These are phyloP conservation scores for Adansonia digitata DNA, from an alignment of 345 rosid genomes.

Conservation along the genomic window DNA sequence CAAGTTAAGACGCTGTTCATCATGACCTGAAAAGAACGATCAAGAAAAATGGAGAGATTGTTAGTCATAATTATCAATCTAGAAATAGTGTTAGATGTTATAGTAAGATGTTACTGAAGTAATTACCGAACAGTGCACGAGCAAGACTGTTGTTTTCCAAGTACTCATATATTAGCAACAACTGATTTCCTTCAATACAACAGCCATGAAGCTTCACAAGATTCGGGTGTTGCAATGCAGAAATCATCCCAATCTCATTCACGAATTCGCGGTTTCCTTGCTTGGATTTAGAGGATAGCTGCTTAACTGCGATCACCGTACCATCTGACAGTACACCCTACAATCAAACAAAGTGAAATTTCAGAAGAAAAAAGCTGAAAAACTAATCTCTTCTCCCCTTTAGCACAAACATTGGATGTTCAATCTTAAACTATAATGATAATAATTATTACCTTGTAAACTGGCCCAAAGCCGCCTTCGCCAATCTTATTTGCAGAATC, in stretches of 20 bases:
- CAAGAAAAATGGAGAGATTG: background rate
- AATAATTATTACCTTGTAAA: constrained; percentile 55
- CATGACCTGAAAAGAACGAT: constrained; percentile 27
- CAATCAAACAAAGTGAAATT: constrained; percentile 10
- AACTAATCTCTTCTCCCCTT: background rate
- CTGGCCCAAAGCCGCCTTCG: constrained; percentile 98
- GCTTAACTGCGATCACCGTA: constrained; percentile 57
- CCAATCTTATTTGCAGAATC: constrained; percentile 70
- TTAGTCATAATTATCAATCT: background rate
- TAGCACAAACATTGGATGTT: background rate
- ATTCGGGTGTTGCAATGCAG: constrained; percentile 65
- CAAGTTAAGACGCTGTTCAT: constrained; percentile 37
- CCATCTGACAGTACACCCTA: constrained; percentile 60
- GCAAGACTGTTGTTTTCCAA: constrained; percentile 63
- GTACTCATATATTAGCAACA: constrained; percentile 58
- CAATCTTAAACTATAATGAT: background rate
- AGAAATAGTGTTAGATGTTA: background rate
- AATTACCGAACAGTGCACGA: constrained; percentile 57
- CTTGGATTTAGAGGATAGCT: constrained; percentile 63
- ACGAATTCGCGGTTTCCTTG: constrained; percentile 71
- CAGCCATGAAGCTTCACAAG: constrained; percentile 61
- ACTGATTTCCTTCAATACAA: constrained; percentile 61
- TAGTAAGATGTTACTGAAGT: background rate
- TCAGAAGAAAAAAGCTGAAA: constrained; percentile 2
- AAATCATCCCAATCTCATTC: constrained; percentile 67